Evolutionary conservation across 305 asterid genomes (phyloP).

Genomic region (Fraxinus floribunda): DNA sequence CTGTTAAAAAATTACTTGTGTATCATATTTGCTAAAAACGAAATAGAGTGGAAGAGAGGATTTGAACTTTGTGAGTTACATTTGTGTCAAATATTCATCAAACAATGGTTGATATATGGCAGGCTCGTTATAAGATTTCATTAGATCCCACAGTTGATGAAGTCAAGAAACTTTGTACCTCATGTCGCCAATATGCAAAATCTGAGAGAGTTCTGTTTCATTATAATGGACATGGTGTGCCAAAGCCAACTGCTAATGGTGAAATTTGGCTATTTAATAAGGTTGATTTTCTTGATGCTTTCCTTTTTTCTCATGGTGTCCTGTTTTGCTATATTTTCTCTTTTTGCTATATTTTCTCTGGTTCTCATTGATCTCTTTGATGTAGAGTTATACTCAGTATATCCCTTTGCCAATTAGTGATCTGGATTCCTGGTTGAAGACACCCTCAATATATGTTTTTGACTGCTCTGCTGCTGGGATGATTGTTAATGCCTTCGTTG

Average conservation of each 20-base stretch:
- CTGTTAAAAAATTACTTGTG: not conserved
- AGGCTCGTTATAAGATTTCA: conserved; percentile 89
- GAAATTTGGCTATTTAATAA: conserved; percentile 98
- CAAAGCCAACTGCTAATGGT: conserved; percentile 93
- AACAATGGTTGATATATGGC: conserved; percentile 23
- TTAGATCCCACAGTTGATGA: conserved; percentile 97
- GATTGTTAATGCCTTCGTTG: conserved; percentile 84
- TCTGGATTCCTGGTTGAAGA: conserved; percentile 95
- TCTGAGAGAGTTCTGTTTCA: conserved; percentile 97
- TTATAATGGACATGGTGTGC: conserved; percentile 99
- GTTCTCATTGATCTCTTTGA: conserved; percentile 34
- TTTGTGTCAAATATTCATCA: not conserved
- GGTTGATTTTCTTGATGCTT: conserved; percentile 38
- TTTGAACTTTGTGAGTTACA: not conserved
- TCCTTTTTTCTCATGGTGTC: conserved; percentile 6
- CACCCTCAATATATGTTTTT: conserved; percentile 96
- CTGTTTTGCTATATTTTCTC: not conserved
- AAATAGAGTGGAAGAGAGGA: conserved; percentile 1
- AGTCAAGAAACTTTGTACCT: conserved; percentile 86
- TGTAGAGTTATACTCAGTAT: conserved; percentile 91
- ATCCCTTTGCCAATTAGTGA: conserved; percentile 87
- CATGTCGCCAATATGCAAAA: conserved; percentile 93
- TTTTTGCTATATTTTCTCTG: not conserved
- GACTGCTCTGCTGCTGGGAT: conserved; percentile 99
- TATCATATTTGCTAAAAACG: not conserved